These are phyloP conservation scores for Chlorophyllum brunneum DNA, from an alignment of 768 basidiomycete species.

Conservation along the genomic window DNA sequence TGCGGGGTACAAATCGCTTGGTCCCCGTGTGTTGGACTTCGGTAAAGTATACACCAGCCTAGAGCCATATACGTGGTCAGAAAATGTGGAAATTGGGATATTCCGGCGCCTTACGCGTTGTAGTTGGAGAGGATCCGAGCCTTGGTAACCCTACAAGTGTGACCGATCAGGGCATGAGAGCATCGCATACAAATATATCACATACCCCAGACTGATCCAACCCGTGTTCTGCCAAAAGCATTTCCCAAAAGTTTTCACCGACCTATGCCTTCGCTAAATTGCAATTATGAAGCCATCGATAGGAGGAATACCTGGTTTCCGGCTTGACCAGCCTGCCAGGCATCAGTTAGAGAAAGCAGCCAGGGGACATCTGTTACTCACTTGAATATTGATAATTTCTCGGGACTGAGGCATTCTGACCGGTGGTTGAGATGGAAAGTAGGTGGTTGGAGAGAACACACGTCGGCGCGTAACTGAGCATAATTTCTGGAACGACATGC, in stretches of 20 bases:
- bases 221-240: constrained; percentile 85
- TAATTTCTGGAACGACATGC: neutral
- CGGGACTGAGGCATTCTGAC: constrained; percentile 51
- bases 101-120: constrained; percentile 52
- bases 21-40: constrained; percentile 52
- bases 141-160: constrained; percentile 54
- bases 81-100: neutral
- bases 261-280: constrained; percentile 33
- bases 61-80: neutral
- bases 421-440: neutral
- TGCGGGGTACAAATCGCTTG: constrained; percentile 84
- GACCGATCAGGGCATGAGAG: neutral
- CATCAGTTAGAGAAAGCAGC: constrained; percentile 9
- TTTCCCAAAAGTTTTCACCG: constrained; percentile 86
- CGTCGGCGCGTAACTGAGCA: neutral
- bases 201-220: constrained; percentile 68
- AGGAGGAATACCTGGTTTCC: constrained; percentile 36
- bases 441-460: neutral
- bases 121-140: constrained; percentile 71
- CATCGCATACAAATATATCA: constrained; percentile 7
- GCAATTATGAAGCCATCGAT: constrained; percentile 10
- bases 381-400: constrained; percentile 85
- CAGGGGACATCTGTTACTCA: constrained; percentile 19
- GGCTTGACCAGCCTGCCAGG: constrained; percentile 67
- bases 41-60: constrained; percentile 83